Base-by-base conservation (phyloP, 805 yeast species). In the Barnettozyma salicaria region DNA sequence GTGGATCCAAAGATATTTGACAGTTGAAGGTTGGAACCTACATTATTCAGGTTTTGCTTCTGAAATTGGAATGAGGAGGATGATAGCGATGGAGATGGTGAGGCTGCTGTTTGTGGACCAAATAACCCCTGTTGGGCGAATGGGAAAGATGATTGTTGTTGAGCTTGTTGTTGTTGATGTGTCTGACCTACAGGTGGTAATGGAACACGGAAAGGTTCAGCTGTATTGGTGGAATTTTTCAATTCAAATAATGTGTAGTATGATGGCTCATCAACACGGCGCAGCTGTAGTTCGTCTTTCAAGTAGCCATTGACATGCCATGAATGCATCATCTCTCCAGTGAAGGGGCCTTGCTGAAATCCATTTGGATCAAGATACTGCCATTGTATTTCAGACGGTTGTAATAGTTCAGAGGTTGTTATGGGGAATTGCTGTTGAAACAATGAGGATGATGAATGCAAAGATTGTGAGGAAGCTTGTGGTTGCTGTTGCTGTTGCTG, bases 301-400 rank as follows among this genome's bases (percentile, higher is more conserved):
- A 85, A 65, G 59, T 80, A 83, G 3, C 77, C 75, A 29, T 69
- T 70, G 7, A 70, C 52, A 40, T 71, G 75, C 96, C 96, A 86
- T 35, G 65, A 75, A 45, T 83, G 89, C 96, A 86, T 86, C 59
- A 71, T 60, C 19, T 60, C 56, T 3, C 89, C 87, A 32, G 67
- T 65, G 59, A 86, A 86, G 4, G 96, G 95, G 17, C 96, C 96
- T 55, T 85, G 95, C 43, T 76, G 78, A 34, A 60, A 68, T 5
- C 83, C 85, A 27, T 68, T 57, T 0, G 85, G 77, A 56, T 86
- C 96, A 37, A 79, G 61, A 56, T 86, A 86, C 40, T 62, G 61
- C 96, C 96, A 86, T 33, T 68, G 61, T 47, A 78, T 66, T 35
- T 64, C 57, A 20, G 56, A 64, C 2, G 76, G 68, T 2, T 61